These are phyloP conservation scores for Saccharomycopsis babjevae DNA, from an alignment of 805 yeast species.

Conservation along the genomic window DNA sequence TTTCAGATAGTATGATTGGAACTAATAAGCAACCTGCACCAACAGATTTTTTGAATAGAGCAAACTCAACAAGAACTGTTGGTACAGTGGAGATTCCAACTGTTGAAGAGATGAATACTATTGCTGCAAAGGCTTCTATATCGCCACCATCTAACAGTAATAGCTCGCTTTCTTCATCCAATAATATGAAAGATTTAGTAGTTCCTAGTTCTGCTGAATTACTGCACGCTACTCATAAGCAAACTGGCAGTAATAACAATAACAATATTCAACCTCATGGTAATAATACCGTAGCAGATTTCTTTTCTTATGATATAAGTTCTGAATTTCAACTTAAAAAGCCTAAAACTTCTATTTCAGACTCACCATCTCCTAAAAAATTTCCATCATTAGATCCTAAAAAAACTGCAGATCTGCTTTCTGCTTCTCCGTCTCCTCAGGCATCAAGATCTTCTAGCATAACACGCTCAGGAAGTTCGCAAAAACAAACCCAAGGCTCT, in stretches of 20 bases:
- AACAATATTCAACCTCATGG: background rate
- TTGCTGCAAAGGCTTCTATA: background rate
- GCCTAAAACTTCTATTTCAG: background rate
- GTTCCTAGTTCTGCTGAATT: constrained; percentile 15
- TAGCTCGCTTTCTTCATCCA: constrained; percentile 6
- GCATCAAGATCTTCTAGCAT: constrained; percentile 18
- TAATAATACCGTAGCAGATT: background rate
- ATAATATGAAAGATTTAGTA: background rate
- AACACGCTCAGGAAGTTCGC: constrained; percentile 2
- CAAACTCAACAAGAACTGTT: constrained; percentile 5
- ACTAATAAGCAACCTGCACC: constrained; percentile 1
- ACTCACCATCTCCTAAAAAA: background rate
- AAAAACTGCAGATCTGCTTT: background rate
- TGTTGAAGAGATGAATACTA: background rate
- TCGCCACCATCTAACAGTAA: background rate
- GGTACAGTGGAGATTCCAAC: background rate
- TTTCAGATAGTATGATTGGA: background rate
- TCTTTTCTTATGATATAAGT: background rate
- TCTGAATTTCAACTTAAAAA: background rate
- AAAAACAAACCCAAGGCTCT: constrained; percentile 17
- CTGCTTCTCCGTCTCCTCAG: constrained; percentile 1
- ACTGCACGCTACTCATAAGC: background rate
- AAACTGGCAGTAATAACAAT: background rate
- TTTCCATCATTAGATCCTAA: background rate
- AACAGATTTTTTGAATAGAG: background rate